Evolutionary conservation across 2,329 filamentous ascomycete species (phyloP).

Genomic region (Arthrobotrys conoides): DNA sequence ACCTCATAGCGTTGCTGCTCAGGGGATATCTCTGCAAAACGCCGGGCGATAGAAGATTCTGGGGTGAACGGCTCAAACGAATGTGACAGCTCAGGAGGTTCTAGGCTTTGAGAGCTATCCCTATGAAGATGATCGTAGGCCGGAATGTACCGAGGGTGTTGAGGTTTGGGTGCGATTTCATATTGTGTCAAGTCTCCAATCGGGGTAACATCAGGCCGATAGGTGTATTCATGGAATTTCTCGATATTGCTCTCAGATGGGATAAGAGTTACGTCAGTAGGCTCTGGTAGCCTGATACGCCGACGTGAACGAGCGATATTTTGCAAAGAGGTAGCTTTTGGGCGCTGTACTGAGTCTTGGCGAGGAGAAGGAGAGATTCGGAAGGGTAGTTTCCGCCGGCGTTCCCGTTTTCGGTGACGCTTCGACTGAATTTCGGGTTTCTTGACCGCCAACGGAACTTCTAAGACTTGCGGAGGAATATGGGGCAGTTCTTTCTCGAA

Average conservation of each 20-base stretch:
- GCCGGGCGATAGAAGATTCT: not conserved
- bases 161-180: not conserved
- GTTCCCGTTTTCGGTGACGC: slow-evolving; percentile 13
- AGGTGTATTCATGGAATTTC: not conserved
- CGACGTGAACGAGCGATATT: not conserved
- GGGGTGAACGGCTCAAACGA: not conserved
- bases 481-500: not conserved
- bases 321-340: not conserved
- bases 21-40: slow-evolving; percentile 17
- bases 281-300: not conserved
- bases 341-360: not conserved
- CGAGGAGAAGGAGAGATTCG: slow-evolving; percentile 7
- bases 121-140: not conserved
- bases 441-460: not conserved
- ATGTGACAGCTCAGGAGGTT: not conserved
- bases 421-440: not conserved
- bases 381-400: not conserved
- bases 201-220: not conserved
- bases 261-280: not conserved
- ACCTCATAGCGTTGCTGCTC: slow-evolving; percentile 57
- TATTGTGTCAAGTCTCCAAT: not conserved
- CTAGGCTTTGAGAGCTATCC: not conserved
- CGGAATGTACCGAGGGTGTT: not conserved
- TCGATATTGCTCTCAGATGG: not conserved
- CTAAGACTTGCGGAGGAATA: not conserved